These are phyloP conservation scores for Colletotrichum australisinense DNA, from an alignment of 2,329 filamentous ascomycete species.

Conservation along the genomic window DNA sequence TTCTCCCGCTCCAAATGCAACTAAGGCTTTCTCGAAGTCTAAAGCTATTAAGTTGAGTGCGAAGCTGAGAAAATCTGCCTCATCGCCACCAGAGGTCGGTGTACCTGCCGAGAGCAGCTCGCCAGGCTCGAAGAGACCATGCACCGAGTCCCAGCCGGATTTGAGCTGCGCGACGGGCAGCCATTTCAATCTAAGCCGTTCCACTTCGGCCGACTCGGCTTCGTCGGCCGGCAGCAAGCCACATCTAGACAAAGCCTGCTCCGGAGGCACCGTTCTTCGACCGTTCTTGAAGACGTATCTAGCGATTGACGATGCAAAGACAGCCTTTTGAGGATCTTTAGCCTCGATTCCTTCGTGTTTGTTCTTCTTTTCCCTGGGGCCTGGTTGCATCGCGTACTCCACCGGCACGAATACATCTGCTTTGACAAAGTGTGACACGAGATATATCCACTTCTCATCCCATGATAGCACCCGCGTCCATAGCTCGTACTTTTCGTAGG, in stretches of 20 bases:
- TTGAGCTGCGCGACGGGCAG: constrained; percentile 2
- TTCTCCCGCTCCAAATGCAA: no score
- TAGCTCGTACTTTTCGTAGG: constrained; percentile 29
- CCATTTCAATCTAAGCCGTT: constrained; percentile 5
- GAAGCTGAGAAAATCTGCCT: no score
- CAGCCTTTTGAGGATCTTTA: constrained; percentile 65
- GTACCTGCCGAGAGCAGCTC: constrained; percentile 13
- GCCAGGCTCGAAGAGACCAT: constrained; percentile 12
- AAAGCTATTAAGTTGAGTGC: no score
- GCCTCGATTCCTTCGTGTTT: background rate
- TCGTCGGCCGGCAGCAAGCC: constrained; percentile 73
- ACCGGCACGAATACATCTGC: constrained; percentile 66
- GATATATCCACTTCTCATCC: constrained; percentile 86
- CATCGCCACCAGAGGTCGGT: constrained; percentile 18
- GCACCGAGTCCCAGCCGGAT: constrained; percentile 17
- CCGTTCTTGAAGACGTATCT: constrained; percentile 88
- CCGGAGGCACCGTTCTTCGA: constrained; percentile 84
- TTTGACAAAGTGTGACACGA: constrained; percentile 79
- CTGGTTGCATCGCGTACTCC: constrained; percentile 53
- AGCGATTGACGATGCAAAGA: constrained; percentile 77
- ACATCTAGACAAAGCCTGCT: constrained; percentile 76
- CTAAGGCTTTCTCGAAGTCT: no score
- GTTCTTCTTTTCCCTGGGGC: constrained; percentile 14
- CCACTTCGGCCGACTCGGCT: background rate
- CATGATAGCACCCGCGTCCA: constrained; percentile 53